Percentiles rank a stretch among this genome's conserved stretches.
Evolutionary conservation across 768 basidiomycete genomes (phyloP).

Genomic region (Cytidiella melzeri): DNA sequence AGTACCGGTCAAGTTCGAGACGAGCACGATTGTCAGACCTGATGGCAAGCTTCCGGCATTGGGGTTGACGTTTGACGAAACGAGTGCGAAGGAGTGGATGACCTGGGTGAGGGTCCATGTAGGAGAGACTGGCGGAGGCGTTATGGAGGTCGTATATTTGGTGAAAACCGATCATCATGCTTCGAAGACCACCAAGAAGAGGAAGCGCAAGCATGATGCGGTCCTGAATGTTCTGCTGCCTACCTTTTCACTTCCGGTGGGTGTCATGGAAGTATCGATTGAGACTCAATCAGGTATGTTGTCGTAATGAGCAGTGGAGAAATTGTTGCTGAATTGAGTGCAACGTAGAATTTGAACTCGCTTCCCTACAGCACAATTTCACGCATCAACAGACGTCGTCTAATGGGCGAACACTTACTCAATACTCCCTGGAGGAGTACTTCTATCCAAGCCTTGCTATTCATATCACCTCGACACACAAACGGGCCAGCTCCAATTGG

Average conservation of each 20-base stretch:
- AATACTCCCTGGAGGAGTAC: slow-evolving; percentile 50
- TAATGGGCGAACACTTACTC: slow-evolving; percentile 44
- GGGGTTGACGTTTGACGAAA: slow-evolving; percentile 44
- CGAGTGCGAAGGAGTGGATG: slow-evolving; percentile 53
- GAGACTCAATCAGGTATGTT: slow-evolving; percentile 47
- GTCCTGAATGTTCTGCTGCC: slow-evolving; percentile 52
- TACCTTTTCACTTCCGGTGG: slow-evolving; percentile 66
- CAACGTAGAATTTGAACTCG: slow-evolving; percentile 36
- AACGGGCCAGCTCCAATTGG: neutral
- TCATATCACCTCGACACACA: slow-evolving; percentile 12
- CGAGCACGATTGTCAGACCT: slow-evolving; percentile 34
- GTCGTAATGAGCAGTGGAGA: slow-evolving; percentile 5
- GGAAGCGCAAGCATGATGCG: slow-evolving; percentile 30
- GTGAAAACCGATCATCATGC: slow-evolving; percentile 30
- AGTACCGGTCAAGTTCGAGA: slow-evolving; percentile 56
- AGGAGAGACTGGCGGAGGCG: slow-evolving; percentile 45
- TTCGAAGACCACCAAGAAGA: slow-evolving; percentile 3
- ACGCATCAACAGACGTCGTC: slow-evolving; percentile 38
- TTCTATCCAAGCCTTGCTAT: slow-evolving; percentile 53
- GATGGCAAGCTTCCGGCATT: slow-evolving; percentile 26
- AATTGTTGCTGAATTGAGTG: neutral
- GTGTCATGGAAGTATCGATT: slow-evolving; percentile 56
- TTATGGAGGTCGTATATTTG: slow-evolving; percentile 60
- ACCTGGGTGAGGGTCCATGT: slow-evolving; percentile 59
- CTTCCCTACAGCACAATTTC: slow-evolving; percentile 49